Base-by-base conservation (phyloP, 179 eudicot species). In the Sideroxylon spinosum region DNA sequence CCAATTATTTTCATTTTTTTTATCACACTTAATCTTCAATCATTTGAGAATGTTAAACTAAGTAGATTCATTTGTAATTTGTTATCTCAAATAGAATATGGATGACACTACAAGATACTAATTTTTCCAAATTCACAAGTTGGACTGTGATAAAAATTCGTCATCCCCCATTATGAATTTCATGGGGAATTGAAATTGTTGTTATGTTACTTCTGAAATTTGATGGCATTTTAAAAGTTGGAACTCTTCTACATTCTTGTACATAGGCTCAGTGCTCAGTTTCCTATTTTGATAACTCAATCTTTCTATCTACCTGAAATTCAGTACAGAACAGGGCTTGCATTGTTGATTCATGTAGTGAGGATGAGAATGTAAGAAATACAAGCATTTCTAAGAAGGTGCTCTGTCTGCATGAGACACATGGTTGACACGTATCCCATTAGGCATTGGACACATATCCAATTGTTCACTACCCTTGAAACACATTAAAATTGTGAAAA, bases 281-380 rank as follows among this genome's bases (percentile, higher is more conserved):
- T 62, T 61, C 68, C 23, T 14, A 13, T 5, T 49, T 46, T 44
- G 0, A 60, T 16, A 26, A 23, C 5, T 0, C 32, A 0, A 8
- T 20, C 19, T 74, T 60, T 74, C 52, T 17, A 60, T 60, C 56
- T 46, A 60, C 52, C 29, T 11, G 56, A 48, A 46, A 75, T 75
- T 37, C 8, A 23, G 59, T 13, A 55, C 32, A n/a, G 29, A 68
- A 49, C 56, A 37, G 13, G 72, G 9, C 0, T 29, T 68, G 72
- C 19, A 46, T 37, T 37, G 44, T 3, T 37, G 44, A 37, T 37
- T 37, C 56, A 52, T 52, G 16, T 11, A 52, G 56, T 52, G 56
- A 52, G 16, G 16, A 52, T 52, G 16, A 52, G 16, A 14, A 52
- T 48, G 44, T 37, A 37, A 37, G 44, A 37, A 37, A 37, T 37